These are phyloP conservation scores for Pichia norvegensis DNA, from an alignment of 1,139 yeast species.

Conservation along the genomic window DNA sequence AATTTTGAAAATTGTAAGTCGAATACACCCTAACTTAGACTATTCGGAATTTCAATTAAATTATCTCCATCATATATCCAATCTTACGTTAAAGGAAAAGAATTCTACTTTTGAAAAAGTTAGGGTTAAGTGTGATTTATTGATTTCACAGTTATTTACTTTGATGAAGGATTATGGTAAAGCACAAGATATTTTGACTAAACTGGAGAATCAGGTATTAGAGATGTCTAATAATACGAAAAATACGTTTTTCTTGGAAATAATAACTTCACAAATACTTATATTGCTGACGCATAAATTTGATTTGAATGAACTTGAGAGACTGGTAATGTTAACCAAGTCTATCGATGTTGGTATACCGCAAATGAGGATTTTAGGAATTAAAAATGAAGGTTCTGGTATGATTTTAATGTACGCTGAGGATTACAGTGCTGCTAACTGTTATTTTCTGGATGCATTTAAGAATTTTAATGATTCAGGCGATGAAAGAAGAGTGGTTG, in stretches of 20 bases:
- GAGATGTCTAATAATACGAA: slow-evolving; percentile 37
- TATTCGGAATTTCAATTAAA: not conserved
- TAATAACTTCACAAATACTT: slow-evolving; percentile 59
- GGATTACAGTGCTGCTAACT: slow-evolving; percentile 55
- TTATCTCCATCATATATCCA: not conserved
- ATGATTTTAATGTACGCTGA: slow-evolving; percentile 54
- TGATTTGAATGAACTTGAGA: slow-evolving; percentile 17
- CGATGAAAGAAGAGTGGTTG: slow-evolving; percentile 46
- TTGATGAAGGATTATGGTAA: slow-evolving; percentile 33
- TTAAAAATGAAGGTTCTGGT: slow-evolving; percentile 70
- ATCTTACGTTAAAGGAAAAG: not conserved
- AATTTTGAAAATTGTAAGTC: slow-evolving; percentile 43
- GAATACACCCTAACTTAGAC: not conserved
- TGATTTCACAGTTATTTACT: slow-evolving; percentile 41
- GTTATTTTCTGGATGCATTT: slow-evolving; percentile 64
- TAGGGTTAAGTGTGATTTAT: slow-evolving; percentile 49
- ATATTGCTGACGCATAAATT: slow-evolving; percentile 14
- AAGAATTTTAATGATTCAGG: slow-evolving; percentile 78
- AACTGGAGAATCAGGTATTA: slow-evolving; percentile 35
- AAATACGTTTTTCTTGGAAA: slow-evolving; percentile 47
- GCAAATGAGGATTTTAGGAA: slow-evolving; percentile 66
- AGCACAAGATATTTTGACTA: slow-evolving; percentile 35
- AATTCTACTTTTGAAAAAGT: slow-evolving; percentile 41
- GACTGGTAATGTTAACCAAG: slow-evolving; percentile 11
- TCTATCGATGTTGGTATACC: slow-evolving; percentile 43